Conservation (phyloP, 1,139 yeast genomes). For the Entelexis paramagnoliae region DNA sequence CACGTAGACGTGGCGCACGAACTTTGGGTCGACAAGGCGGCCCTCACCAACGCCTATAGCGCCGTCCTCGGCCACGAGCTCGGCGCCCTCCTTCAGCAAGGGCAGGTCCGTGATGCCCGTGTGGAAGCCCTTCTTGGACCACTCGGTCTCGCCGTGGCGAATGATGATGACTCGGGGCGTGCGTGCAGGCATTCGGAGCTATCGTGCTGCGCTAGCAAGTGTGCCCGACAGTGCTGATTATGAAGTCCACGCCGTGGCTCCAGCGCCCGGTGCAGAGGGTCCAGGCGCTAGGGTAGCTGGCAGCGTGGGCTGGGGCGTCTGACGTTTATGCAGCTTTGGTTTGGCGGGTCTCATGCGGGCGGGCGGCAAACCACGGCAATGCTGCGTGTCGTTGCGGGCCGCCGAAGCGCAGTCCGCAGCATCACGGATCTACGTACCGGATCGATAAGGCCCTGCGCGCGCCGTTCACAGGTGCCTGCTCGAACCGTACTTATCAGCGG, state of each 20-base stretch:
- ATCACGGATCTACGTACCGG: no score
- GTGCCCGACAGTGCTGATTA: not conserved
- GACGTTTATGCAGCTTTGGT: not conserved
- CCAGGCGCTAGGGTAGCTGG: not conserved
- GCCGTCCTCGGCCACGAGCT: slow-evolving; percentile 69
- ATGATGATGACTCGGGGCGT: slow-evolving; percentile 65
- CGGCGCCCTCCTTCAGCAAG: slow-evolving; percentile 66
- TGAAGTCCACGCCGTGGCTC: not conserved
- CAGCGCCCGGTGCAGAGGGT: no score
- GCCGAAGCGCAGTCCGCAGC: no score
- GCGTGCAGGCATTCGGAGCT: slow-evolving; percentile 8
- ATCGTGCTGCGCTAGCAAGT: not conserved
- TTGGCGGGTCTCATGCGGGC: no score
- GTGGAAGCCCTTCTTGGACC: slow-evolving; percentile 90
- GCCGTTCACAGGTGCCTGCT: no score
- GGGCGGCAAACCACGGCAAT: no score
- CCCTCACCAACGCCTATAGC: slow-evolving; percentile 53
- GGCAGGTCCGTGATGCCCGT: slow-evolving; percentile 77
- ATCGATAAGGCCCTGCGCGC: no score
- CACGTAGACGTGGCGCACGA: slow-evolving; percentile 53
- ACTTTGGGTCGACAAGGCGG: slow-evolving; percentile 50
- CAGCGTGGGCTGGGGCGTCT: not conserved
- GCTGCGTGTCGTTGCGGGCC: no score
- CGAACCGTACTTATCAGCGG: no score
- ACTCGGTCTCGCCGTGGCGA: slow-evolving; percentile 84